These are phyloP conservation scores for Sutorius australiensis DNA, from an alignment of 768 basidiomycete species.

Conservation along the genomic window DNA sequence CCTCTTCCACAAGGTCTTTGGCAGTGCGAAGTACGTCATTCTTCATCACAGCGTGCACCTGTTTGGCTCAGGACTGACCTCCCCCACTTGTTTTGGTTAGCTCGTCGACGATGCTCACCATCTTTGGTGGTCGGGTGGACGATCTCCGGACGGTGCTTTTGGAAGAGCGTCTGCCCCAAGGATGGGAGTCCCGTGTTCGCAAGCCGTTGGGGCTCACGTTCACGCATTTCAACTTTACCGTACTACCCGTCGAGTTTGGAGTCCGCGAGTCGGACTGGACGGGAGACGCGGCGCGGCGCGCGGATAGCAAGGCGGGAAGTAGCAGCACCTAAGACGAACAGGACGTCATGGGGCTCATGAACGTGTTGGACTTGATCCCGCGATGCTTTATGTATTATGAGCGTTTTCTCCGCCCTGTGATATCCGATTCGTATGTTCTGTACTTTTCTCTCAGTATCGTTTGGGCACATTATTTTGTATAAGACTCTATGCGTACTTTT, in stretches of 20 bases:
- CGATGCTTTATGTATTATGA: neutral
- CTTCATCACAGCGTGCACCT: neutral
- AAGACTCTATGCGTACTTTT: neutral
- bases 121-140: constrained; percentile 61
- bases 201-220: constrained; percentile 60
- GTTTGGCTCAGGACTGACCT: neutral
- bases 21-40: constrained; percentile 58
- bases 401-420: neutral
- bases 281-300: neutral
- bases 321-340: neutral
- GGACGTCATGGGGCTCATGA: neutral
- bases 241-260: constrained; percentile 24
- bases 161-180: constrained; percentile 67
- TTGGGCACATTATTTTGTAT: neutral
- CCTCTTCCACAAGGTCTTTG: constrained; percentile 58
- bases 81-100: constrained; percentile 30
- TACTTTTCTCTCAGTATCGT: neutral
- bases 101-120: constrained; percentile 61
- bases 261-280: constrained; percentile 22
- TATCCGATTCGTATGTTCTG: neutral
- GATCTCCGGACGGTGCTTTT: constrained; percentile 53
- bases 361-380: neutral
- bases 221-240: constrained; percentile 44
- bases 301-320: neutral
- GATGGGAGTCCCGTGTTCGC: constrained; percentile 64